Conservation (phyloP, 169 alveolate genomes). For the Plasmodium cynomolgi region DNA sequence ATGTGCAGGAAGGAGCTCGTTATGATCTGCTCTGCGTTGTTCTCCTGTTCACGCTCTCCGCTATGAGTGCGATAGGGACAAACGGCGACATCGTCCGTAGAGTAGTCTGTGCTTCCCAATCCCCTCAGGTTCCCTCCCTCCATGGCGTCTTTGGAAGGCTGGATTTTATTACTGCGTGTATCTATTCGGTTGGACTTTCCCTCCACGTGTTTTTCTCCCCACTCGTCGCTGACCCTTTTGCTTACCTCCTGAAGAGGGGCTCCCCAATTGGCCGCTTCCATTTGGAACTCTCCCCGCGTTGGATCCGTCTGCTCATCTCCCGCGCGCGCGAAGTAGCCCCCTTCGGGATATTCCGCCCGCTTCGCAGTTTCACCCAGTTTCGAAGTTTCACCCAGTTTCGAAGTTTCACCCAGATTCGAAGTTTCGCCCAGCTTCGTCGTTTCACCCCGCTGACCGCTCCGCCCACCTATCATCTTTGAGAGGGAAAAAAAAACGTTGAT, state of each 20-base stretch:
- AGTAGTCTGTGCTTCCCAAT: neutral
- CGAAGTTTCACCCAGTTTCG: neutral
- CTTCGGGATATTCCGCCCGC: neutral
- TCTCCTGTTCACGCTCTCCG: neutral
- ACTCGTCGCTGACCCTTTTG: neutral
- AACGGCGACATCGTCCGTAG: neutral
- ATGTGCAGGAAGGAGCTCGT: slow-evolving; percentile 28
- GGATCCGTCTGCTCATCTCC: too few relatives aligned
- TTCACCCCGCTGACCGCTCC: neutral
- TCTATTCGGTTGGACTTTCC: neutral
- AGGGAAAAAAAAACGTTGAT: slow-evolving; percentile 17
- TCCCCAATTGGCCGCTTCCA: neutral
- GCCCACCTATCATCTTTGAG: neutral
- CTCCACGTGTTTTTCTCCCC: neutral
- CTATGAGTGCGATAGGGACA: neutral
- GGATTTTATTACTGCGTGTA: neutral
- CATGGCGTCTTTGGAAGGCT: neutral
- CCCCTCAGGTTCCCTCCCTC: neutral
- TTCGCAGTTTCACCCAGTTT: neutral
- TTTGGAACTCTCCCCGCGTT: neutral
- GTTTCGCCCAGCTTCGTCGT: too few relatives aligned
- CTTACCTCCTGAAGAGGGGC: neutral
- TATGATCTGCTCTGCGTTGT: neutral
- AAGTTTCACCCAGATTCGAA: too few relatives aligned
- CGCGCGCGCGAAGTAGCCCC: too few relatives aligned